These are phyloP conservation scores for Cucurbita moschata DNA, from an alignment of 306 rosid genomes.

Conservation along the genomic window DNA sequence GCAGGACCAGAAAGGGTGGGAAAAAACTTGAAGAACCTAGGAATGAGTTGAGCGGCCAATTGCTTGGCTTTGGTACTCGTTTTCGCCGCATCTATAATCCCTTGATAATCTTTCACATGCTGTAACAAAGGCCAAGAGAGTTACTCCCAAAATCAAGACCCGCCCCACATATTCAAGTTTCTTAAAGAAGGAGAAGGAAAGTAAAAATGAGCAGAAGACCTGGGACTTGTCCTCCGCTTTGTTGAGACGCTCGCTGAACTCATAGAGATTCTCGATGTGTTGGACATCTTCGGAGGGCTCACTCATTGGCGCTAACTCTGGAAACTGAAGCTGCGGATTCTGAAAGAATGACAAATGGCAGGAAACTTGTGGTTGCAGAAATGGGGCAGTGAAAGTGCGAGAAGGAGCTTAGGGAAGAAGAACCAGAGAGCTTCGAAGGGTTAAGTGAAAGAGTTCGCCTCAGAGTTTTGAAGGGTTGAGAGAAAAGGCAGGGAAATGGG, in stretches of 20 bases:
- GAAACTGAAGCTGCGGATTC: not conserved
- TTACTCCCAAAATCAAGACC: not conserved
- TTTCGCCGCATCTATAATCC: constrained; percentile 75
- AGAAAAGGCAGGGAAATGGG: not conserved
- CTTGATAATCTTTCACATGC: constrained; percentile 69
- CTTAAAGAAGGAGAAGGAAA: constrained; percentile 1
- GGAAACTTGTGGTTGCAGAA: not conserved
- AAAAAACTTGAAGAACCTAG: constrained; percentile 82
- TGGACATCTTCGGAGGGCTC: constrained; percentile 59
- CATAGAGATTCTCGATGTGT: constrained; percentile 80
- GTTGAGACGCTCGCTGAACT: constrained; percentile 84
- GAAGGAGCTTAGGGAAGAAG: not conserved
- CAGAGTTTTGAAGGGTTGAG: not conserved
- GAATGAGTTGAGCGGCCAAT: constrained; percentile 89
- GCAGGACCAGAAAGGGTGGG: constrained; percentile 71
- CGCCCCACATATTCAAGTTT: not conserved
- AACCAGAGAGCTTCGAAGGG: not conserved
- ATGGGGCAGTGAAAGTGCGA: not conserved
- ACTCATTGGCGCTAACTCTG: constrained; percentile 26
- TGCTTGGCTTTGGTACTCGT: constrained; percentile 87
- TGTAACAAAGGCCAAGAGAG: constrained; percentile 7
- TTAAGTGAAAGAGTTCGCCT: not conserved
- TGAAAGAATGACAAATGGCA: not conserved
- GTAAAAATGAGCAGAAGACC: constrained; percentile 14
- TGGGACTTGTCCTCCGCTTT: constrained; percentile 77